phyloP scores from a whole-genome alignment of 1,284 basidiomycete species.

The Cystobasidium pallidum region DNA sequence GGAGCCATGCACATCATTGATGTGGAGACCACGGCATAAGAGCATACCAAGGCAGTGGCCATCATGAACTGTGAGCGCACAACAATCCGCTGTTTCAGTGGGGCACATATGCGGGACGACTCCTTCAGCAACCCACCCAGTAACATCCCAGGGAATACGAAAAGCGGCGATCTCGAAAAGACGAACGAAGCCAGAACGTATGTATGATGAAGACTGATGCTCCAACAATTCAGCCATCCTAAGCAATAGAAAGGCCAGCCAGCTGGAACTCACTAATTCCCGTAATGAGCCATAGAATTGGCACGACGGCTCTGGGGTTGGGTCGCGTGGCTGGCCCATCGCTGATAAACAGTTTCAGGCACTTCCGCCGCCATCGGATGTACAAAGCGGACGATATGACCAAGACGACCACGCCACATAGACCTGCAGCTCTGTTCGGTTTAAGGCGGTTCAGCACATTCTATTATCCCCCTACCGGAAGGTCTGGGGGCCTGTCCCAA shows the following conservation, averaged over 20 bases:
- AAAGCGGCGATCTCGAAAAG: neutral
- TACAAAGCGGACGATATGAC: neutral
- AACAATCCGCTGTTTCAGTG: neutral
- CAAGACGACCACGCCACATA: slow-evolving; percentile 1
- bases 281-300: slow-evolving; percentile 8
- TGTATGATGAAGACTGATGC: neutral
- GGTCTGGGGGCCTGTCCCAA: too few relatives aligned
- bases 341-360: neutral
- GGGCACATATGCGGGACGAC: neutral
- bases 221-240: neutral
- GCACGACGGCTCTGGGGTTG: neutral
- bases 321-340: slow-evolving; percentile 10
- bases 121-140: neutral
- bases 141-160: neutral
- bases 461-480: too few relatives aligned
- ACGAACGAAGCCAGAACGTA: slow-evolving; percentile 12
- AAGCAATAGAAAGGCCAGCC: neutral
- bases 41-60: neutral
- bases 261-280: neutral
- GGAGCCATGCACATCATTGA: slow-evolving; percentile 13
- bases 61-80: neutral
- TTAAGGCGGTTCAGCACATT: neutral
- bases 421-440: neutral
- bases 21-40: slow-evolving; percentile 6
- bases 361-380: neutral